A percentile compares a stretch with the other conserved stretches of the same genome.
Evolutionary conservation across 768 basidiomycete species (phyloP).

Genomic region (Neoboletus brunneissimus): DNA sequence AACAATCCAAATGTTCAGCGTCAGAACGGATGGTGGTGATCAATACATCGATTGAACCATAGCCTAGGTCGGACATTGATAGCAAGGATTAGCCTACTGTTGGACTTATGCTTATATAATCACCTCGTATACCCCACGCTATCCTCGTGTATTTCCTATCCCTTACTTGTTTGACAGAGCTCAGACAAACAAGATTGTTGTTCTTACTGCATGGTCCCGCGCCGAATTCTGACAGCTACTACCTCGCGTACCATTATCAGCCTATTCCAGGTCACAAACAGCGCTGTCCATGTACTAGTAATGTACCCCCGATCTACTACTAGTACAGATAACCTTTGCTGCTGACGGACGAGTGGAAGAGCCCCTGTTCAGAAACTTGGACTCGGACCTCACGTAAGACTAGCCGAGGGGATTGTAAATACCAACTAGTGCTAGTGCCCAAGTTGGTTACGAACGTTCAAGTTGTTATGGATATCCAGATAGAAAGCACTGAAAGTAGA

Average conservation of each 20-base stretch:
- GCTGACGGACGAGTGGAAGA: neutral
- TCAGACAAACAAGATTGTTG: too few species aligned
- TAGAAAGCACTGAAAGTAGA: neutral
- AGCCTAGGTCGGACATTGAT: neutral
- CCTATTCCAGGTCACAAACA: too few species aligned
- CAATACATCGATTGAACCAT: neutral
- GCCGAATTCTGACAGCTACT: too few species aligned
- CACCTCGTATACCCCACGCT: too few species aligned
- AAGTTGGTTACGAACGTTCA: neutral
- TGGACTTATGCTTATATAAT: too few species aligned
- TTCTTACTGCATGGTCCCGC: too few species aligned
- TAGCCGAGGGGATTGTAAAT: neutral
- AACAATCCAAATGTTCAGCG: neutral
- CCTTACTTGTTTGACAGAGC: too few species aligned
- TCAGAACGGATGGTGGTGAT: neutral
- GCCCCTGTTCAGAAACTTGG: neutral
- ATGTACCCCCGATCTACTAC: neutral
- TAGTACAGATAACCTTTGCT: too few species aligned
- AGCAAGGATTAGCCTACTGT: too few species aligned
- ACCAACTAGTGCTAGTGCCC: neutral
- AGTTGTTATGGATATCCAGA: too few species aligned
- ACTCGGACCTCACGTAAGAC: neutral
- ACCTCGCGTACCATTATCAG: neutral
- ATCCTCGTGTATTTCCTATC: too few species aligned
- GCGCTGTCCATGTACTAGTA: neutral